Evolutionary conservation across 495 filamentous ascomycete genomes (phyloP), one percentile per base, ranked within the genome.

Genomic region (Aspergillus haitiensis): DNA sequence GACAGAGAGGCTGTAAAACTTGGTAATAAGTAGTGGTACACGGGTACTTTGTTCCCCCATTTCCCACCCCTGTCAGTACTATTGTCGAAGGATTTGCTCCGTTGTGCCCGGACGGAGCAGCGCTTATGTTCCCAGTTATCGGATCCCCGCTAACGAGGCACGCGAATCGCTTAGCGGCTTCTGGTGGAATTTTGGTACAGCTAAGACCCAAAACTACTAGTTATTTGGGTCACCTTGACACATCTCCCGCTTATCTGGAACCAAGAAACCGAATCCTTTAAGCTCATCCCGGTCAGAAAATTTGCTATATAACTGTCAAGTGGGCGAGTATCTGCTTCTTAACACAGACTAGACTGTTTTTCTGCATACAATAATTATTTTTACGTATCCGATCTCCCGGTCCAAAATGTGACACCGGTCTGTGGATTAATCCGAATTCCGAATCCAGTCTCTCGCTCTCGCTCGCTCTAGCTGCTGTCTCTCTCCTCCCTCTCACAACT

Each of bases 371-470:
- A 40, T 40, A 6, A n/a, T 40, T 40, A 11, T 40, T 40, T 3
- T n/a, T 11, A 40, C 37, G 11, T n/a, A 11, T 9, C 44, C 16
- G 16, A 9, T 4, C n/a, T 47, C 44, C 10, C 15, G 44, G 21
- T 47, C 15, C 15, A 47, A 8, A 47, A 47, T 47, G 44, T 2
- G 44, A 47, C 44, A 6, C 48, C 48, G 48, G 48, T 34, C 10
- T 21, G 10, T 13, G 31, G 48, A 51, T 51, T 33, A 51, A 51
- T 51, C 27, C 48, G 48, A 51, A 15, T 18, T 51, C 48, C 48
- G 48, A 32, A 27, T 2, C 45, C 21, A 5, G 21, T 48, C 45
- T 42, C 37, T 40, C 37, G 37, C 21, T 9, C 8, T 40, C 9
- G 37, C 37, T 13, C 37, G 8, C 9, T 40, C 37, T 13, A 4